These are phyloP conservation scores for Aristolochia californica DNA, from an alignment of 164 flowering plant species.

Conservation along the genomic window DNA sequence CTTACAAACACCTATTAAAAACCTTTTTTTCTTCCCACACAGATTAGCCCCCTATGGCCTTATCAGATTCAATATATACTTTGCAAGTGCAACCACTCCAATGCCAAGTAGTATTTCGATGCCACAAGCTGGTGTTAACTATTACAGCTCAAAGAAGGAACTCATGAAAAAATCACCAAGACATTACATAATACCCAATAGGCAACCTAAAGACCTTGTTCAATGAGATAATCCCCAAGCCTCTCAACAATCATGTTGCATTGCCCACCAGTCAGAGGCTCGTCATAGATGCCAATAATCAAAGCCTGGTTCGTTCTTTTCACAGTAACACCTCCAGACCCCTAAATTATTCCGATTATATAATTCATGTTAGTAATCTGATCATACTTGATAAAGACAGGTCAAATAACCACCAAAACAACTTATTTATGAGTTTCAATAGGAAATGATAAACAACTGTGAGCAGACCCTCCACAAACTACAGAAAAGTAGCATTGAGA, in stretches of 20 bases:
- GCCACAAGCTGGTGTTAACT: constrained; percentile 1
- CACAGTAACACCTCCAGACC: constrained; percentile 15
- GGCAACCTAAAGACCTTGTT: constrained; percentile 12
- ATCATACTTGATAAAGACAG: no score
- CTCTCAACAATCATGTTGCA: constrained; percentile 18
- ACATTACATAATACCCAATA: constrained; percentile 4
- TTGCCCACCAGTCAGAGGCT: constrained; percentile 14
- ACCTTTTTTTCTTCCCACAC: constrained; percentile 3
- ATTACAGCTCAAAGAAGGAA: constrained; percentile 6
- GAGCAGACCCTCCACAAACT: not conserved
- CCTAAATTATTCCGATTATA: not conserved
- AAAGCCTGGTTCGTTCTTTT: constrained; percentile 14
- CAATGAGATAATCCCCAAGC: constrained; percentile 17
- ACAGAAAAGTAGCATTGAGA: not conserved
- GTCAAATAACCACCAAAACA: no score
- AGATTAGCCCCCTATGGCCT: not conserved
- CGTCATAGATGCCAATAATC: constrained; percentile 16
- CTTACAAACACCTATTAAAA: constrained; percentile 1
- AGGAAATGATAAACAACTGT: not conserved
- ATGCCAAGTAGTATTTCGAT: not conserved
- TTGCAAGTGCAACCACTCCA: constrained; percentile 5
- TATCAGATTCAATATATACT: constrained; percentile 1
- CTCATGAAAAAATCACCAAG: not conserved
- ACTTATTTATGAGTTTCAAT: no score
- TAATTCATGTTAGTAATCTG: no score